A percentile compares a stretch with the other conserved stretches of the same genome.
These are phyloP conservation scores for Clonostachys byssicola DNA, from an alignment of 2,329 filamentous ascomycete species.

Conservation along the genomic window DNA sequence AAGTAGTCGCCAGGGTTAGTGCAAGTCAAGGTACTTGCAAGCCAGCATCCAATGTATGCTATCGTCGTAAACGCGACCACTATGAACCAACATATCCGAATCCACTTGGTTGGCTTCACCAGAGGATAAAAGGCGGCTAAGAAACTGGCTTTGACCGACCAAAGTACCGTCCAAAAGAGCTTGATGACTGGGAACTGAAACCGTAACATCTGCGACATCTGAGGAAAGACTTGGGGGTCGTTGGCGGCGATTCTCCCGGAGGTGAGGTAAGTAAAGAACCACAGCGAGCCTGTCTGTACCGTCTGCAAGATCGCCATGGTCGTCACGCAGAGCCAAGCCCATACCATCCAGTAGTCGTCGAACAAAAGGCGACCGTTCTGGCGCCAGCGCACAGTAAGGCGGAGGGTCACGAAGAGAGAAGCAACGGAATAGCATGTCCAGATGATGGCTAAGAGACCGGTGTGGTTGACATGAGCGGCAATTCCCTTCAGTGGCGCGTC, in stretches of 20 bases:
- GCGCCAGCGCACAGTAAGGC: slow-evolving; percentile 16
- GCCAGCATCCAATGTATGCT: slow-evolving; percentile 9
- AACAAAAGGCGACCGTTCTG: slow-evolving; percentile 7
- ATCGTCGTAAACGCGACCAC: slow-evolving; percentile 9
- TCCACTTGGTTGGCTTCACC: slow-evolving; percentile 6
- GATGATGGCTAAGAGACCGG: slow-evolving; percentile 15
- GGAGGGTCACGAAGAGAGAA: slow-evolving; percentile 15
- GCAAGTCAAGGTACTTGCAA: slow-evolving; percentile 8
- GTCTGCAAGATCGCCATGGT: slow-evolving; percentile 12
- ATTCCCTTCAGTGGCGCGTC: slow-evolving; percentile 6
- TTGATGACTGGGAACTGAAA: slow-evolving; percentile 14
- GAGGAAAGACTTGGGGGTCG: neutral
- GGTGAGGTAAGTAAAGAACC: slow-evolving; percentile 8
- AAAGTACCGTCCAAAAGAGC: slow-evolving; percentile 13
- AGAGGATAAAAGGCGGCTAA: slow-evolving; percentile 11
- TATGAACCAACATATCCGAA: slow-evolving; percentile 9
- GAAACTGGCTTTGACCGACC: slow-evolving; percentile 15
- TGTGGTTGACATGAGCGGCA: slow-evolving; percentile 3
- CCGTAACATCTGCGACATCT: slow-evolving; percentile 3
- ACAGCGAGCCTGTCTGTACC: slow-evolving; percentile 8
- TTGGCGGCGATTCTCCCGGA: slow-evolving; percentile 6
- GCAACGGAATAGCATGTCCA: slow-evolving; percentile 19
- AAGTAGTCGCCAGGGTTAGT: slow-evolving; percentile 7
- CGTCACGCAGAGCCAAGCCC: slow-evolving; percentile 16
- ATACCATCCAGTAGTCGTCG: slow-evolving; percentile 23